Conservation (phyloP, 768 basidiomycete species). For the Leccinum subtestaceum region DNA sequence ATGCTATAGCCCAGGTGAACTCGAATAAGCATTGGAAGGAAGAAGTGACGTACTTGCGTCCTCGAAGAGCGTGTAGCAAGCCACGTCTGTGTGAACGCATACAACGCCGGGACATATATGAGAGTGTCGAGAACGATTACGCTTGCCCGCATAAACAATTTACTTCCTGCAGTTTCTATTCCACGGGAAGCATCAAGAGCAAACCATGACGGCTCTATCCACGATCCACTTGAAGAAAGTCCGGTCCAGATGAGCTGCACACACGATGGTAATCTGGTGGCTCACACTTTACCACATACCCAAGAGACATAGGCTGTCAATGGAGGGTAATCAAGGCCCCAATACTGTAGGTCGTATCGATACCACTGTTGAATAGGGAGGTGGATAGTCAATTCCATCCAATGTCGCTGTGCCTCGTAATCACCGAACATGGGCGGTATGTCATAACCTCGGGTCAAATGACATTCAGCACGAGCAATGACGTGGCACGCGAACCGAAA, state of each 20-base stretch:
- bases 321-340: slow-evolving; percentile 96
- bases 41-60: slow-evolving; percentile 58
- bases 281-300: slow-evolving; percentile 75
- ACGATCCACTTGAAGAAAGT: slow-evolving; percentile 41
- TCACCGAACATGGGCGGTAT: slow-evolving; percentile 88
- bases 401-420: slow-evolving; percentile 92
- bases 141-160: slow-evolving; percentile 76
- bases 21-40: neutral
- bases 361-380: slow-evolving; percentile 81
- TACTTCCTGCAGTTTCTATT: slow-evolving; percentile 61
- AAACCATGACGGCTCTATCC: slow-evolving; percentile 63
- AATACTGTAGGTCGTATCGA: slow-evolving; percentile 81
- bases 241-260: slow-evolving; percentile 2
- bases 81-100: slow-evolving; percentile 65
- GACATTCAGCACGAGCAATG: neutral
- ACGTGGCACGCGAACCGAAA: neutral
- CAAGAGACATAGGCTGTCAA: slow-evolving; percentile 88
- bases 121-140: slow-evolving; percentile 68
- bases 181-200: slow-evolving; percentile 68
- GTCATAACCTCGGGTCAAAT: slow-evolving; percentile 46
- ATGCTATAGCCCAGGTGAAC: slow-evolving; percentile 28
- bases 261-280: slow-evolving; percentile 18
- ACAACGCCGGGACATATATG: slow-evolving; percentile 72
- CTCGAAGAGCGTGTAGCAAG: slow-evolving; percentile 67
- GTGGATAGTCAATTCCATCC: slow-evolving; percentile 89